Base-by-base conservation (phyloP, 2,329 filamentous ascomycete genomes). In the Aspergillus melleus region DNA sequence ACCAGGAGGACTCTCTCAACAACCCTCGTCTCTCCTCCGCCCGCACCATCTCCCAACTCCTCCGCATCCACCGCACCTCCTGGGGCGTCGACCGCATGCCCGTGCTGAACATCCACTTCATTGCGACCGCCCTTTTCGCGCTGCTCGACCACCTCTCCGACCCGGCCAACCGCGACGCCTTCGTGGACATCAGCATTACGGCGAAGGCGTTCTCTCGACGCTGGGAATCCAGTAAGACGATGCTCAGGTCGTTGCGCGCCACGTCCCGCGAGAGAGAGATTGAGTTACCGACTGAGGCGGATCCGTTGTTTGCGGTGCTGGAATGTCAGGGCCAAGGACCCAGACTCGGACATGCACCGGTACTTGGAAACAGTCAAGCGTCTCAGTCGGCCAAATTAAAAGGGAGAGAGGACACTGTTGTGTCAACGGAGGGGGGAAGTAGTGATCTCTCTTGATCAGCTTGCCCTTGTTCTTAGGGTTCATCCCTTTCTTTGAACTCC, bases 61-160 rank as follows among this genome's bases (percentile, higher is more conserved):
- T 69, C 6, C 66, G 66, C 9, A 61, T 66, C 26, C 65, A 71
- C 55, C 69, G 69, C 19, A 57, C 66, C 12, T 60, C 64, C 11
- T 75, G 74, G 73, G 68, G 69, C 5, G 59, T 69, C 16, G 71
- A 75, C 49, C 69, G 68, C 52, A 73, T 75, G 59, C 70, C 72
- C 4, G 67, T 68, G 8, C 68, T 63, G 52, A 69, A 70, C 50
- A 66, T 72, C 36, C 68, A 74, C 30, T 74, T 69, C 59, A 61
- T 74, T 16, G 65, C 69, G 14, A 62, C 68, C 1, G 70, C 72
- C 1, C 61, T 73, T 19, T 71, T 74, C 53, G 64, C 64, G 0
- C 58, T 74, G 2, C 57, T 74, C 6, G 66, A 68, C 4, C 54
- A 61, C 8, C 58, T 74, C 3, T 66, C 68, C 8, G 59, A 69